Evolutionary conservation across 768 basidiomycete genomes (phyloP), one percentile per base, ranked within the genome.

Genomic region (Lactarius deliciosus): DNA sequence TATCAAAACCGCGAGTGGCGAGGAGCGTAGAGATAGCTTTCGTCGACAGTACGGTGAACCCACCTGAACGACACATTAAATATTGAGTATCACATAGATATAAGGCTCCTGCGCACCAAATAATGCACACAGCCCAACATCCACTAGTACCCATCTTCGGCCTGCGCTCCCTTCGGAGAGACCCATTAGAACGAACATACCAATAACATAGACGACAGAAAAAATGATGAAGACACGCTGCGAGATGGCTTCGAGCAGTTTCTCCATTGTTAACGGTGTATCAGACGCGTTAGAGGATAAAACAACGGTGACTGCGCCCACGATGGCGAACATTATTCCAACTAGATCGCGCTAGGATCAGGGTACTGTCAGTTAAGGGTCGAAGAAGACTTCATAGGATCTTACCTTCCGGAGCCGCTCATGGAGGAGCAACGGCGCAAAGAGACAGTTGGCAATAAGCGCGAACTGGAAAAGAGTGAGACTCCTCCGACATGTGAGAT

Each of bases 301-400:
- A 16, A 98, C 96, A n/a, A 99, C 93, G 0, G 94, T 96, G 10
- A 92, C 85, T 1, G 95, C 95, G 20, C 96, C 96, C 15, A 96
- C 75, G 43, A 97, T 82, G 41, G 95, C 91, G 63, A 98, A 83
- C 0, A 82, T 62, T 54, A 97, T 87, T 30, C 94, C 92, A 36
- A 92, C 72, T 40, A 94, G 79, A 74, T 94, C 93, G 50, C 86
- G 85, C 91, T 92, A 65, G 25, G 61, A 22, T 2, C 32, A 40
- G 30, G 41, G 60, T 57, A 20, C 67, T 36, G 61, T 73, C 57
- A 76, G 70, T 50, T n/a, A 38, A 5, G 45, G 2, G 13, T 28
- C 6, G 57, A 36, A 69, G 56, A n/a, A 28, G 66, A 18, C 59
- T 25, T 32, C 73, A 64, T 69, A 28, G 18, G 73, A 45, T 70